Conservation (phyloP, 177 flowering plant genomes). For the Vitis hybrid region DNA sequence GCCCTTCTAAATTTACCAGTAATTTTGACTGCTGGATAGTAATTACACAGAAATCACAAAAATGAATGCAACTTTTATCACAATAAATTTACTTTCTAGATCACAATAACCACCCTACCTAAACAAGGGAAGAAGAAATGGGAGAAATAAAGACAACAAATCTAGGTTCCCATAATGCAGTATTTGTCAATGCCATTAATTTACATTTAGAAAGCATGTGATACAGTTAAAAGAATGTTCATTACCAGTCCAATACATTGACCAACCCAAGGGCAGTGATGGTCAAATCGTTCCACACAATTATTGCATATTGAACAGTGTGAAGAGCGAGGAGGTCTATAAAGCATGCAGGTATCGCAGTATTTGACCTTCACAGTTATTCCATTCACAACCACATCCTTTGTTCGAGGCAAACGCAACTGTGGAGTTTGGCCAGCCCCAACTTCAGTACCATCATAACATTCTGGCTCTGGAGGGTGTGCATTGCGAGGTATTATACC, state of each 20-base stretch:
- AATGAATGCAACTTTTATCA: background rate
- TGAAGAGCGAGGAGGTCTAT: constrained; percentile 52
- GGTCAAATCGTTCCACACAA: constrained; percentile 52
- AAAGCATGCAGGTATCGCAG: constrained; percentile 59
- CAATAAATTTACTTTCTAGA: background rate
- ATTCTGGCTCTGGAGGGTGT: constrained; percentile 51
- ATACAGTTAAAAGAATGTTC: background rate
- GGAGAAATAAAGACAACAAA: background rate
- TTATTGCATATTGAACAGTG: constrained; percentile 52
- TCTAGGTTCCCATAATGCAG: background rate
- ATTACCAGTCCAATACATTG: constrained; percentile 56
- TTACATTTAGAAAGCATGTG: background rate
- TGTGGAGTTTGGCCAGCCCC: constrained; percentile 39
- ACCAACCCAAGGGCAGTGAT: constrained; percentile 65
- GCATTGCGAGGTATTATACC: constrained; percentile 51
- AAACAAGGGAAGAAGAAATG: background rate
- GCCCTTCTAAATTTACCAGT: no score
- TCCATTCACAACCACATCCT: constrained; percentile 42
- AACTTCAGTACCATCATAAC: constrained; percentile 24
- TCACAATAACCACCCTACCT: background rate
- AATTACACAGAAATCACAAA: no score
- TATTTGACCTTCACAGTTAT: constrained; percentile 44
- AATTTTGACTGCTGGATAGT: no score
- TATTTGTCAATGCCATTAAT: background rate
- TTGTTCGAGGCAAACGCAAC: constrained; percentile 35